Conservation (phyloP, 2,329 filamentous ascomycete species). For the Phaeosphaeriaceae sp. region DNA sequence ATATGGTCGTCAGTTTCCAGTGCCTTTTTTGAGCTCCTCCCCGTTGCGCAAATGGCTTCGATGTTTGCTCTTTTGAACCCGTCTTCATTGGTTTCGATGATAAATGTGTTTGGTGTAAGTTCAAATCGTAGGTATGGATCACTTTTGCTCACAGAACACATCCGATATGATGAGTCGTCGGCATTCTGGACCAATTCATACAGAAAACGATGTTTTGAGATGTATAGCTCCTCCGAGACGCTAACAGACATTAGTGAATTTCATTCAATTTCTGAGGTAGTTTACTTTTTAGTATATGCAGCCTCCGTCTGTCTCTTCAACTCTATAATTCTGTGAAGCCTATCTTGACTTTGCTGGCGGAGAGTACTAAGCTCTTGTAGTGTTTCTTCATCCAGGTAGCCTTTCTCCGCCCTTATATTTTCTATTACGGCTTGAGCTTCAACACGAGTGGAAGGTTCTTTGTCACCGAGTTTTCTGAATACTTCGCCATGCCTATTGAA, state of each 20-base stretch:
- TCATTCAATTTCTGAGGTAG: not conserved
- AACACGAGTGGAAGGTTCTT: conserved; percentile 15
- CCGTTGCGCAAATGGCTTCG: conserved; percentile 47
- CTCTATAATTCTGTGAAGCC: conserved; percentile 11
- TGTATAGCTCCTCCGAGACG: conserved; percentile 30
- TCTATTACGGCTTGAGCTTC: conserved; percentile 22
- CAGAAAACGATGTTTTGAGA: conserved; percentile 31
- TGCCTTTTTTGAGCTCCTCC: conserved; percentile 45
- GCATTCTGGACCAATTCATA: conserved; percentile 52
- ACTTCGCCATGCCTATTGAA: not conserved
- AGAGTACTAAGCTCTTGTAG: conserved; percentile 12
- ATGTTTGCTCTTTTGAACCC: conserved; percentile 48
- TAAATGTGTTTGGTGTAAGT: conserved; percentile 37
- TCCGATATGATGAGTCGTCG: conserved; percentile 48
- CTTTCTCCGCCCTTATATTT: conserved; percentile 20
- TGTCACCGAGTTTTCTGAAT: conserved; percentile 12
- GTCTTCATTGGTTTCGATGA: conserved; percentile 55
- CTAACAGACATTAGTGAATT: conserved; percentile 7
- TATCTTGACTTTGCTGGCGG: conserved; percentile 3
- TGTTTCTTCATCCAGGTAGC: conserved; percentile 20
- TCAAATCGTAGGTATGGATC: conserved; percentile 30
- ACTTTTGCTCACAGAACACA: not conserved
- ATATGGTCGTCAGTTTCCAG: conserved; percentile 28
- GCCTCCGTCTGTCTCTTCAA: conserved; percentile 18
- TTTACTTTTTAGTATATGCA: conserved; percentile 21